phyloP scores from a whole-genome alignment of 2,329 filamentous ascomycete species.

The Trichocomaceae sp. region DNA sequence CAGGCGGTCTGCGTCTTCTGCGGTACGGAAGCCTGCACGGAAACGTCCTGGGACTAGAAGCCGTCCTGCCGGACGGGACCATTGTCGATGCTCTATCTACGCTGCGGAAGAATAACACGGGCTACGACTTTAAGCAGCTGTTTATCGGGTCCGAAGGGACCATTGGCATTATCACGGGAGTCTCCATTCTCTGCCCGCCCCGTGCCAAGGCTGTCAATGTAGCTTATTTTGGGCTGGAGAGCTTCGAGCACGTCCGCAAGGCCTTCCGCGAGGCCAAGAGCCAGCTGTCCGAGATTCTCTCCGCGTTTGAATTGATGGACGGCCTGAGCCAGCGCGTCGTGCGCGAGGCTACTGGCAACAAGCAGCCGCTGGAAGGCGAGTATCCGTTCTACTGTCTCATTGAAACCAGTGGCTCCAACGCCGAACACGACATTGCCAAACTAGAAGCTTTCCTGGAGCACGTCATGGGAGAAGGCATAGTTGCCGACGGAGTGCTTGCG shows the following conservation, averaged over 20 bases:
- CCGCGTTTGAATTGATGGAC: constrained; percentile 97
- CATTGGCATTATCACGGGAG: constrained; percentile 84
- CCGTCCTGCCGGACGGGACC: constrained; percentile 86
- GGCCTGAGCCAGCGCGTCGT: constrained; percentile 72
- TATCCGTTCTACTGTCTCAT: constrained; percentile 95
- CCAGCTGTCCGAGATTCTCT: constrained; percentile 89
- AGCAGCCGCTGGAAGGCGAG: constrained; percentile 71
- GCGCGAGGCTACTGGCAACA: constrained; percentile 64
- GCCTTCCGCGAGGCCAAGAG: constrained; percentile 85
- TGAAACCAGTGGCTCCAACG: constrained; percentile 91
- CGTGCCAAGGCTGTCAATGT: constrained; percentile 85
- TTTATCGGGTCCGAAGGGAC: constrained; percentile 96
- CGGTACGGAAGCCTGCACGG: constrained; percentile 94
- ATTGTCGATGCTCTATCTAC: constrained; percentile 82
- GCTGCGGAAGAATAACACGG: constrained; percentile 96
- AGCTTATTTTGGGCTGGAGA: constrained; percentile 85
- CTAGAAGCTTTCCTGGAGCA: constrained; percentile 83
- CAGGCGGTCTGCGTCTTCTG: constrained; percentile 80
- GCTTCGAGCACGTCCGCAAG: constrained; percentile 78
- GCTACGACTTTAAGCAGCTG: constrained; percentile 93
- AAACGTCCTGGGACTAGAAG: constrained; percentile 85
- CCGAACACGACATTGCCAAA: constrained; percentile 89
- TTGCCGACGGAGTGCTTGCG: constrained; percentile 82
- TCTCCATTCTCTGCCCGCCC: constrained; percentile 85
- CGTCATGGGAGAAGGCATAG: constrained; percentile 81